Evolutionary conservation across 2,329 filamentous ascomycete genomes (phyloP), one percentile per base, ranked within the genome.

Genomic region (Tolypocladium cylindrosporum): DNA sequence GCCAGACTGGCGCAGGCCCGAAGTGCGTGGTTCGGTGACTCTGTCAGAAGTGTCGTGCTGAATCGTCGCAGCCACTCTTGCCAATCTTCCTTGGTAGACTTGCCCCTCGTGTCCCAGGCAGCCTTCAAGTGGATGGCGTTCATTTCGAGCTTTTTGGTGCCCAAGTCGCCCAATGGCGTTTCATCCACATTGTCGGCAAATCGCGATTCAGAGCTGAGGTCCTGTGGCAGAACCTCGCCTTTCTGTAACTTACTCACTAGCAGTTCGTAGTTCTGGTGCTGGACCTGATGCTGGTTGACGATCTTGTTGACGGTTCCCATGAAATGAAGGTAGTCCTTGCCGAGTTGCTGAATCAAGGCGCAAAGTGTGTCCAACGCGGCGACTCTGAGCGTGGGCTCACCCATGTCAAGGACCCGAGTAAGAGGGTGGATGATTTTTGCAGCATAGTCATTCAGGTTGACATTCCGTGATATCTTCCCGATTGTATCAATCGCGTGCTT

Each of bases 1-100:
- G 92, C 94, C 42, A 99, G 78, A 59, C 89, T 90, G 43, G 93
- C 94, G 70, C 95, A 99, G 50, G 94, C 94, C 62, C 94, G 84
- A 1, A 99, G 79, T 10, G 95, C 93, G 67, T 97, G 94, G 63
- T 97, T 96, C 3, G 94, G 95, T 1, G 92, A 97, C 70, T 99
- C 95, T 61, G 92, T 90, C 51, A 99, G 80, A 9, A 99, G 79
- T 58, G 96, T 96, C 40, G 96, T 93, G 69, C 93, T 97, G 74
- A 99, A 96, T 36, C 93, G 84, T 61, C 95, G 86, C 74, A 99
- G 91, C 94, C 94, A 99, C 72, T 99, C 94, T 67, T 96, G 90
- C 94, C 94, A 99, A 73, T 99, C 94, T 69, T 99, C 94, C 66
- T 92, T 91, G 11, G 94, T 99, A 0, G 93, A 97, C 69, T 97